phyloP scores from a whole-genome alignment of 2,329 filamentous ascomycete species.

The Aspergillus pseudoglaucus region DNA sequence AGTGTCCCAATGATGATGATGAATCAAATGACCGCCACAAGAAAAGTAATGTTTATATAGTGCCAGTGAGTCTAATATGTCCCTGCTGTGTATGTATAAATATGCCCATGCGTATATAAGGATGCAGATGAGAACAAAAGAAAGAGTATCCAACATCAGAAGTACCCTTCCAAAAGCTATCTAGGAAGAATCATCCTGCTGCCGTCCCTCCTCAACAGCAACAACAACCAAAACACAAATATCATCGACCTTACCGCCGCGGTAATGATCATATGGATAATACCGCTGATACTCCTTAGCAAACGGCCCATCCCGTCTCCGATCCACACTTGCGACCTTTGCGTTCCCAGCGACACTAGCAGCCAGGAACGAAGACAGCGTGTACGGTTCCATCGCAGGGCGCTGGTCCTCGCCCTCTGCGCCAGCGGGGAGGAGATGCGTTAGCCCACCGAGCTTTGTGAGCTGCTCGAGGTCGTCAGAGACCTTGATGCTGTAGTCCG shows the following conservation, averaged over 20 bases:
- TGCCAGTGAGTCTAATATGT: too few relatives aligned
- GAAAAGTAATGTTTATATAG: too few relatives aligned
- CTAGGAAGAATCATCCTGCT: too few relatives aligned
- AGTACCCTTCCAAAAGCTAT: too few relatives aligned
- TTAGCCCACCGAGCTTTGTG: conserved; percentile 43
- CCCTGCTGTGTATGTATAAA: neutral
- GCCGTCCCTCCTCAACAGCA: conserved; percentile 55
- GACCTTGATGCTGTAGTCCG: conserved; percentile 56
- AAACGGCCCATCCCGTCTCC: conserved; percentile 81
- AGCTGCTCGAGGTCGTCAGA: conserved; percentile 53
- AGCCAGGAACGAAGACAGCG: conserved; percentile 72
- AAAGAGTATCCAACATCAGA: too few relatives aligned
- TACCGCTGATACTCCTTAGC: conserved; percentile 87
- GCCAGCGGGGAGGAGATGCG: conserved; percentile 14
- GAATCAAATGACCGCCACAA: too few relatives aligned
- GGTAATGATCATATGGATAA: conserved; percentile 79
- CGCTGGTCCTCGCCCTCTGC: conserved; percentile 3
- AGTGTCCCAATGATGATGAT: too few relatives aligned
- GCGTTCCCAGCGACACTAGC: conserved; percentile 73
- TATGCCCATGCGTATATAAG: neutral
- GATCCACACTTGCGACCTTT: conserved; percentile 76
- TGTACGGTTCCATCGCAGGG: conserved; percentile 30
- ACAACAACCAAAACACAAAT: conserved; percentile 81
- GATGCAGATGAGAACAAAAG: neutral
- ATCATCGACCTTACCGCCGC: conserved; percentile 91